These are phyloP conservation scores for Paramecium sexaurelia DNA, from an alignment of 73 alveolate genomes.

Conservation along the genomic window DNA sequence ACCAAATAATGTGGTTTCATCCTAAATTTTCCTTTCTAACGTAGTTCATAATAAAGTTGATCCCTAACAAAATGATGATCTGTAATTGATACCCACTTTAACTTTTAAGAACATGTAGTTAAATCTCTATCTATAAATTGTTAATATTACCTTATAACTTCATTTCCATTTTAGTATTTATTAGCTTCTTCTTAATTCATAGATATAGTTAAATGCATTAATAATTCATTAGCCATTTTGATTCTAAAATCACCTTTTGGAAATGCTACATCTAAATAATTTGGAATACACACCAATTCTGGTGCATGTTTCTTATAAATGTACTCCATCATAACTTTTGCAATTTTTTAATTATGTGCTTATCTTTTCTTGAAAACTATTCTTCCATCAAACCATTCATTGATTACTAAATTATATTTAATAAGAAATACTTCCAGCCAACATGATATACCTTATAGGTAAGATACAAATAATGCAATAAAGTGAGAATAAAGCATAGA, in stretches of 20 bases:
- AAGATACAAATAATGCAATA: not conserved
- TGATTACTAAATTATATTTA: not conserved
- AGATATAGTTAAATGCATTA: not conserved
- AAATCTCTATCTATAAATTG: not conserved
- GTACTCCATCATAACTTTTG: constrained; percentile 21
- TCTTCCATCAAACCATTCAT: constrained; percentile 63
- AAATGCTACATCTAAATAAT: not conserved
- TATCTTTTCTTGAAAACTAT: constrained; percentile 18
- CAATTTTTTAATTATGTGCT: constrained; percentile 14
- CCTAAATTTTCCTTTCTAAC: constrained; percentile 15
- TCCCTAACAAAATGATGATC: constrained; percentile 34
- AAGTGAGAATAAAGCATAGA: not conserved
- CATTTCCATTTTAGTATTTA: constrained; percentile 23
- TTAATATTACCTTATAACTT: not conserved
- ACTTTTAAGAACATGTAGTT: not conserved
- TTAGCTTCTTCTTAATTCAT: not conserved
- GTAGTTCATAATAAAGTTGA: not conserved
- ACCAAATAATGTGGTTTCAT: constrained; percentile 51
- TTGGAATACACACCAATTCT: not conserved
- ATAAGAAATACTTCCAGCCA: constrained; percentile 35
- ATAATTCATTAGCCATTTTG: constrained; percentile 33
- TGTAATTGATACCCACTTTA: not conserved
- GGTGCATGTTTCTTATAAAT: constrained; percentile 31
- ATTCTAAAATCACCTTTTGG: constrained; percentile 35
- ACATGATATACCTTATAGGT: constrained; percentile 12